Evolutionary conservation across 768 basidiomycete species (phyloP), one percentile per base, ranked within the genome.

Genomic region (Psilocybe tampanensis): DNA sequence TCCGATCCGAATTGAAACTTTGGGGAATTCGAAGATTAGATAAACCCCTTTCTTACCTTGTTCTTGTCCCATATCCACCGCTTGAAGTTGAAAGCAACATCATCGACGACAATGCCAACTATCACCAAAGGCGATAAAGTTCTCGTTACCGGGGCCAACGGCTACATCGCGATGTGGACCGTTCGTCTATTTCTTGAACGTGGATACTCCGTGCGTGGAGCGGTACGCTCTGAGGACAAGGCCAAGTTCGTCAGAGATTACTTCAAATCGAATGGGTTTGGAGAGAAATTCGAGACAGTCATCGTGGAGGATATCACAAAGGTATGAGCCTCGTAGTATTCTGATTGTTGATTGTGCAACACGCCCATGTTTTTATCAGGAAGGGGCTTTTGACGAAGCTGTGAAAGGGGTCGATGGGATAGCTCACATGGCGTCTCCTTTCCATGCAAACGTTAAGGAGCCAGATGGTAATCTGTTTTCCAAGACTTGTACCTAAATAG

Each of bases 331-430:
- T 7, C 7, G 8, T 34, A 19, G 18, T 32, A 1, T 21, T 11
- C 13, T 29, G 11, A 23, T 39, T 11, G 19, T 39, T 2, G 26
- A 22, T 13, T 8, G 39, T 12, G 24, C 19, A 36, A 3, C 15
- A 24, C 15, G 13, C 12, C n/a, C 8, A 17, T 43, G 82, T 86
- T 44, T 74, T 83, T 42, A 33, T 32, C 58, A 86, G 85, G 80
- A 79, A 2, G 83, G 82, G 7, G 89, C 86, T 1, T 95, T 92
- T 60, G 90, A 94, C 66, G 85, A 90, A 50, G 90, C 86, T 0
- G 88, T 93, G 56, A 82, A 86, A 67, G 90, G 80, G 1, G 84
- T 93, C 7, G 86, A 90, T 57, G 92, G 80, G 0, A 82, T 94
- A 48, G 79, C 75, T 34, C 90, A 91, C 64, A 84, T 78, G 3